phyloP scores from a whole-genome alignment of 202 grass and related monocot species.

The Zoysia matrella region DNA sequence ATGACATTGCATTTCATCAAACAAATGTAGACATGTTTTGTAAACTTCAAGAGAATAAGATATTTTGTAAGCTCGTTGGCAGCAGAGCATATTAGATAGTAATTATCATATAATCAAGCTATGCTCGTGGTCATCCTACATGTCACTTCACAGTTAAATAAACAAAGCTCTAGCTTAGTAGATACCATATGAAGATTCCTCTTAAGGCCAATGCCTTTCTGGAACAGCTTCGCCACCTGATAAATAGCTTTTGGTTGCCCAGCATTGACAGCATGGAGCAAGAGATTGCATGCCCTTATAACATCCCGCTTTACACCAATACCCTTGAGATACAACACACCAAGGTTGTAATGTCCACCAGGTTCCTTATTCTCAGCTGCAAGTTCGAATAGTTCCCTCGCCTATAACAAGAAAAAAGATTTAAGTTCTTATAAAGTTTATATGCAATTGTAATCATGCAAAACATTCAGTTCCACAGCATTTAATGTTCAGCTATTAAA shows the following conservation, averaged over 20 bases:
- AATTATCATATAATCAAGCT: conserved; percentile 15
- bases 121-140: background rate
- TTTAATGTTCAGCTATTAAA: background rate
- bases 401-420: conserved; percentile 57
- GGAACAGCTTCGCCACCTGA: conserved; percentile 96
- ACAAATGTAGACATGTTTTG: background rate
- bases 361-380: conserved; percentile 56
- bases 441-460: too few species aligned
- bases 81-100: background rate
- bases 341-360: conserved; percentile 97
- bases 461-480: too few species aligned
- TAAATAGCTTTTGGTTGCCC: conserved; percentile 97
- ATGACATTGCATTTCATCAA: background rate
- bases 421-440: conserved; percentile 18
- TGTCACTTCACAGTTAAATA: background rate
- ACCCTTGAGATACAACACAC: conserved; percentile 92
- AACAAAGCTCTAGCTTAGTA: conserved; percentile 11
- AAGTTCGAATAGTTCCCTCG: conserved; percentile 70
- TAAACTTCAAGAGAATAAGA: background rate
- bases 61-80: background rate
- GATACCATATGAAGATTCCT: conserved; percentile 94
- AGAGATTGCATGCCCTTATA: conserved; percentile 60
- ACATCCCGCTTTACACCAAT: conserved; percentile 95
- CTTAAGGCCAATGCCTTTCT: conserved; percentile 93
- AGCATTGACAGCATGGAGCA: conserved; percentile 82